Base-by-base conservation (phyloP, 306 rosid genomes). In the Acacia melanoxylon region DNA sequence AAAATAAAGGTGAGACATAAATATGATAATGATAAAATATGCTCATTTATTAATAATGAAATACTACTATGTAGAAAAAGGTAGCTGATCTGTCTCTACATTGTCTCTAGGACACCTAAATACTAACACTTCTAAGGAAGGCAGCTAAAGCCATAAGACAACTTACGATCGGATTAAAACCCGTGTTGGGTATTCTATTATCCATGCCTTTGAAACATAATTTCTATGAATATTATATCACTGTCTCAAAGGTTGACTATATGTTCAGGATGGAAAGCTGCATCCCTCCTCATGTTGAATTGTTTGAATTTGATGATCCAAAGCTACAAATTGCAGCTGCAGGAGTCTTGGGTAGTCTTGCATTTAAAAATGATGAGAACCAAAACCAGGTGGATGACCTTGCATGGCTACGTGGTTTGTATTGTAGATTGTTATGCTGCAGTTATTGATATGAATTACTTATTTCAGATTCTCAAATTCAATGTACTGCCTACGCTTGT, bases 261-360 rank as follows among this genome's bases (percentile, higher is more conserved):
- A 25, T 40, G 66, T 79, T 77, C 89, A 91, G 97, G 87, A 56
- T 16, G 69, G 94, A 90, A 87, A 93, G 92, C 75, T 93, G 92
- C 35, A 91, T 93, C 44, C 92, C 89, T 74, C 88, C 87, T 83
- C 93, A 91, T 25, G 94, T 93, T 72, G 88, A 90, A 71, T 68
- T 93, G 85, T 91, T 93, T 61, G 89, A 87, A 67, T 87, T 54
- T 63, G 61, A 25, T 19, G 89, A 93, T 68, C 33, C 54, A 24
- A 91, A 86, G 83, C 94, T 90, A 35, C 96, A 86, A 72, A 84
- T 81, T 72, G 92, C 93, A 46, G 93, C 91, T 74, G 94, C 96
- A 6, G 89, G 81, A 12, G 91, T 96, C 17, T 78, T 91, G 48
- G 75, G 89, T 19, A 90, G 89, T 71, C 88, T 91, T 31, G 92